phyloP scores from a whole-genome alignment of 2,329 filamentous ascomycete species.

The Aspergillus awamori region DNA sequence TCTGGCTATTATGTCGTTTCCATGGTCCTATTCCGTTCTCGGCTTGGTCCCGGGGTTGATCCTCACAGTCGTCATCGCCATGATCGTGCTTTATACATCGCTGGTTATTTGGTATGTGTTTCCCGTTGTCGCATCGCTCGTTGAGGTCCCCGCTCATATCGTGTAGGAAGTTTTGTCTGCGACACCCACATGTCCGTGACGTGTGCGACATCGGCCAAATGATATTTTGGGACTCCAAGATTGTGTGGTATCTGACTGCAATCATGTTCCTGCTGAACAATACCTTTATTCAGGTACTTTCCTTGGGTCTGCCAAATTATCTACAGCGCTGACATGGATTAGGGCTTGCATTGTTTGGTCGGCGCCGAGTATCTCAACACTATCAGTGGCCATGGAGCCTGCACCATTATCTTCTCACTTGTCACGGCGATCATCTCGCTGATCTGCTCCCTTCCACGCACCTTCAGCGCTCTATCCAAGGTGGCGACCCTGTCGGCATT shows the following conservation, averaged over 20 bases:
- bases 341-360: constrained; percentile 79
- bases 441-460: constrained; percentile 79
- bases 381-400: constrained; percentile 71
- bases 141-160: constrained; percentile 24
- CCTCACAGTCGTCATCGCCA: constrained; percentile 76
- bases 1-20: constrained; percentile 91
- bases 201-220: constrained; percentile 96
- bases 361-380: constrained; percentile 89
- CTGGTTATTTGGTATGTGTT: constrained; percentile 61
- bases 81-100: constrained; percentile 80
- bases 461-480: constrained; percentile 78
- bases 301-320: constrained; percentile 8
- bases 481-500: constrained; percentile 77
- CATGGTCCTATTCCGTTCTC: constrained; percentile 85
- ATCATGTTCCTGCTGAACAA: constrained; percentile 94
- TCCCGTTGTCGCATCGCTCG: constrained; percentile 2
- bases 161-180: constrained; percentile 82
- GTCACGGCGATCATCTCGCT: constrained; percentile 76
- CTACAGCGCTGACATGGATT: constrained; percentile 6
- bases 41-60: constrained; percentile 86
- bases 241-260: constrained; percentile 69
- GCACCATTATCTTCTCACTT: constrained; percentile 78
- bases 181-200: constrained; percentile 87
- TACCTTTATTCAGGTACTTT: constrained; percentile 76
- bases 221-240: constrained; percentile 82